Base-by-base conservation (phyloP, 1,139 yeast genomes). In the Geotrichum restrictum region DNA sequence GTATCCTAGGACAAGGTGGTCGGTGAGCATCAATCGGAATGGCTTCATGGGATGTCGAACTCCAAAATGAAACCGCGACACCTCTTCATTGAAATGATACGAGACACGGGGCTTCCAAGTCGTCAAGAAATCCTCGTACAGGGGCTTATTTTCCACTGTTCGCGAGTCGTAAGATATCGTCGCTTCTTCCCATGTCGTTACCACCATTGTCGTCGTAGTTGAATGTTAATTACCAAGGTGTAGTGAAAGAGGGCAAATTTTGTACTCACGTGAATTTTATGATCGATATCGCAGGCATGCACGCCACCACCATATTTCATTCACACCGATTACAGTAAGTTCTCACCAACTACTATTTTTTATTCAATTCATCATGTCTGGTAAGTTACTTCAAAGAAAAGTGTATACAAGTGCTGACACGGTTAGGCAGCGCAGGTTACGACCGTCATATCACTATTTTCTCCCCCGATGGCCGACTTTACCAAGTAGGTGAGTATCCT, bases 361-460 rank as follows among this genome's bases (percentile, higher is more conserved):
- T 11, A 13, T 21, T 4, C 18, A 37, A 37, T 33, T 33, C 19
- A 18, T 48, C 40, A 51, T 51, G 54, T 51, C 54, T 45, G 54
- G 54, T 51, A 51, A 3, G 54, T 24, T 5, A 3, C 32, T 21
- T 10, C 10, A 21, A 14, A 16, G 22, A 19, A 7, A 21, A 29
- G 6, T 32, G 36, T 31, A 7, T 22, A 10, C 14, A 10, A 24
- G 42, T 42, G 18, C n/a, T 37, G 43, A 33, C 42, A 47, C 16
- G n/a, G 7, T 38, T 14, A 60, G 64, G 61, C 49, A 65, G 70
- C 55, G 76, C 98, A 34, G 98, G 98, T 54, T 93, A 89, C 70
- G 98, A 93, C 74, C 86, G 98, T 76, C 98, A 93, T 72, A 93
- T 93, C 69, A 93, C 98, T 39, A 91, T 93, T 66, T 93, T 93